These are phyloP conservation scores for Starmera stellimalicola DNA, from an alignment of 1,139 yeast species.

Conservation along the genomic window DNA sequence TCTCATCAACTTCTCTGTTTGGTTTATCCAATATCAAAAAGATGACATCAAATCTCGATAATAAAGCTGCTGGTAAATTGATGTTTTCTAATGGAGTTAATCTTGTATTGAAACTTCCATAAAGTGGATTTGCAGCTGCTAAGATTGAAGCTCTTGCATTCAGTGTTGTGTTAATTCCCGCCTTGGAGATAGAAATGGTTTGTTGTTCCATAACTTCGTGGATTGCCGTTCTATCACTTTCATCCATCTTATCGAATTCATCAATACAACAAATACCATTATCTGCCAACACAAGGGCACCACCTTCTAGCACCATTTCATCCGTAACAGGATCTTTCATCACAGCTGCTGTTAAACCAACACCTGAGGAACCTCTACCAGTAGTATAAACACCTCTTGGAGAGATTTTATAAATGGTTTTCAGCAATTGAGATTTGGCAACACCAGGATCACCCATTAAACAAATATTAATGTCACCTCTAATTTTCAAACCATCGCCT, in stretches of 20 bases:
- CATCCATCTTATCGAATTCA: constrained; percentile 99
- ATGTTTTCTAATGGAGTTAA: constrained; percentile 92
- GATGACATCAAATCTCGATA: constrained; percentile 90
- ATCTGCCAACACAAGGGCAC: constrained; percentile 94
- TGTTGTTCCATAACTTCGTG: constrained; percentile 99
- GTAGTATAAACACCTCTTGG: constrained; percentile 98
- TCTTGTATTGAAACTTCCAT: constrained; percentile 88
- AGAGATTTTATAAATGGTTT: constrained; percentile 85
- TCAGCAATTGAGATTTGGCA: constrained; percentile 92
- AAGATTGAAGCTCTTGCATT: constrained; percentile 93
- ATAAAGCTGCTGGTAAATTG: constrained; percentile 90
- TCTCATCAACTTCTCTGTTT: constrained; percentile 68
- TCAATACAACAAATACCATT: constrained; percentile 98
- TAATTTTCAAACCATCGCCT: constrained; percentile 93
- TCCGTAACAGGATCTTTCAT: constrained; percentile 98
- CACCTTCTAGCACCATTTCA: constrained; percentile 97
- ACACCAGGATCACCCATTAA: constrained; percentile 99
- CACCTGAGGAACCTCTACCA: constrained; percentile 98
- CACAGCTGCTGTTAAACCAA: constrained; percentile 97
- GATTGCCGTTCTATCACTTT: constrained; percentile 91
- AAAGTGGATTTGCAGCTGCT: constrained; percentile 97
- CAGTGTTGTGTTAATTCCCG: constrained; percentile 93
- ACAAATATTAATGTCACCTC: constrained; percentile 96
- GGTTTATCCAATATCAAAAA: constrained; percentile 85
- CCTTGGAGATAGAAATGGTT: constrained; percentile 94